Evolutionary conservation across 108 stramenopile species (phyloP).

Genomic region (Stephanodiscus triporus): DNA sequence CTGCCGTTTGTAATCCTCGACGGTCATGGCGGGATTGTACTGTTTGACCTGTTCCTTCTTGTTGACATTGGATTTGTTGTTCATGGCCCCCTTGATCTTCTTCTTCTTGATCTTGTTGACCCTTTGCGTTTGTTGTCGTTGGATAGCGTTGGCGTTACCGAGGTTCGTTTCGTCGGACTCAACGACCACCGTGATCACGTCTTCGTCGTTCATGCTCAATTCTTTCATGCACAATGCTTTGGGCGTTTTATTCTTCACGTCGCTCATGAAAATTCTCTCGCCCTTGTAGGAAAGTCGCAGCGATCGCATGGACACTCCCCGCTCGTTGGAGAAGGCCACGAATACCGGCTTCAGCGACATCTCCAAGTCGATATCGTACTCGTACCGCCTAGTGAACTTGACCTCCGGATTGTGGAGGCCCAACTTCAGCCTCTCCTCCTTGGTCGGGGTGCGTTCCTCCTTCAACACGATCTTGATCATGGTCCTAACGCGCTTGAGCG

Average conservation of each 20-base stretch:
- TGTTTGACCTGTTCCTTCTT: background rate
- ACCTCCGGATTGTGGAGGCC: background rate
- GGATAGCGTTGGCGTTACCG: no score
- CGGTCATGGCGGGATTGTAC: background rate
- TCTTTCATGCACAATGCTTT: no score
- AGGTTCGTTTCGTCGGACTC: no score
- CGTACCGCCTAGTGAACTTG: background rate
- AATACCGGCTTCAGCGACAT: background rate
- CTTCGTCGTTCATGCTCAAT: no score
- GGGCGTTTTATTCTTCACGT: no score
- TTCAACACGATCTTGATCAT: background rate
- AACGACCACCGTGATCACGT: no score
- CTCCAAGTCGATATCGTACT: background rate
- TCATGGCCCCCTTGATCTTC: background rate
- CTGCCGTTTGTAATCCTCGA: background rate
- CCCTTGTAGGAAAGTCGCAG: no score
- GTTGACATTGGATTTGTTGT: background rate
- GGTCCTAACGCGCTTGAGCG: background rate
- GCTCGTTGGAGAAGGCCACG: background rate
- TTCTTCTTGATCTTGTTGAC: background rate
- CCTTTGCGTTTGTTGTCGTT: background rate
- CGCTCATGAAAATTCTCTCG: no score
- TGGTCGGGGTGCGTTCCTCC: background rate
- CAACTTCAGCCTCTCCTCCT: background rate
- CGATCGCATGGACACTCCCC: background rate